Percentiles rank a stretch among this genome's conserved stretches.
Conservation (phyloP, 2,329 filamentous ascomycete species). For the Gnomoniopsis smithogilvyi region DNA sequence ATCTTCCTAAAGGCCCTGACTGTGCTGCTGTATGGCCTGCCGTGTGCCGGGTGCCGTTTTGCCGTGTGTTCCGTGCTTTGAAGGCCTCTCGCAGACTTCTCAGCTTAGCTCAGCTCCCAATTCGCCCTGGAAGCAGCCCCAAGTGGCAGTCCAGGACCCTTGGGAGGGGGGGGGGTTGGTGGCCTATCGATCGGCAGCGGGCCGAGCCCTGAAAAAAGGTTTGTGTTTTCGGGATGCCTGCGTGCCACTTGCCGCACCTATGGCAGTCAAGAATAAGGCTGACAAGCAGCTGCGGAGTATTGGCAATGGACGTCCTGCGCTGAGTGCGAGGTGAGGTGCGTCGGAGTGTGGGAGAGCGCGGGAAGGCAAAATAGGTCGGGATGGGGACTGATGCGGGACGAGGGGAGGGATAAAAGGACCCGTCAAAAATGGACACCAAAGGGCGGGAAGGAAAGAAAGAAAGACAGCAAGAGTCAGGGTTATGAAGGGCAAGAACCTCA, state of each 20-base stretch:
- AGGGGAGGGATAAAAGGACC: neutral
- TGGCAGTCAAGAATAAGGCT: neutral
- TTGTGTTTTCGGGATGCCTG: neutral
- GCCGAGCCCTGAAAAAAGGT: constrained; percentile 8
- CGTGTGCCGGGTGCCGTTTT: neutral
- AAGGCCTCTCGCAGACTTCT: no score
- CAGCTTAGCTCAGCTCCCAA: neutral
- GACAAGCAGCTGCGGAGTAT: neutral
- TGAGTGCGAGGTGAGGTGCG: neutral
- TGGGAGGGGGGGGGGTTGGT: no score
- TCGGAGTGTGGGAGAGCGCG: neutral
- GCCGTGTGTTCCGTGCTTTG: neutral
- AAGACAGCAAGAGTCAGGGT: neutral
- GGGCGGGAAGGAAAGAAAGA: neutral
- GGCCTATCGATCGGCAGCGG: constrained; percentile 8
- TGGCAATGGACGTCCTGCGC: neutral
- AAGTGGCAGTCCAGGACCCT: neutral
- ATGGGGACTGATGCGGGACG: neutral
- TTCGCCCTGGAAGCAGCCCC: neutral
- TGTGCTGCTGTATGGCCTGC: neutral
- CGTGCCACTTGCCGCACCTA: neutral
- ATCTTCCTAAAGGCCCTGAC: neutral
- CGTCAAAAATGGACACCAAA: neutral
- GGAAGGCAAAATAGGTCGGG: neutral
- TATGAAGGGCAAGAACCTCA: neutral